Percentiles rank a stretch among this genome's conserved stretches.
Conservation (phyloP, 768 basidiomycete species). For the Pholiota conissans region DNA sequence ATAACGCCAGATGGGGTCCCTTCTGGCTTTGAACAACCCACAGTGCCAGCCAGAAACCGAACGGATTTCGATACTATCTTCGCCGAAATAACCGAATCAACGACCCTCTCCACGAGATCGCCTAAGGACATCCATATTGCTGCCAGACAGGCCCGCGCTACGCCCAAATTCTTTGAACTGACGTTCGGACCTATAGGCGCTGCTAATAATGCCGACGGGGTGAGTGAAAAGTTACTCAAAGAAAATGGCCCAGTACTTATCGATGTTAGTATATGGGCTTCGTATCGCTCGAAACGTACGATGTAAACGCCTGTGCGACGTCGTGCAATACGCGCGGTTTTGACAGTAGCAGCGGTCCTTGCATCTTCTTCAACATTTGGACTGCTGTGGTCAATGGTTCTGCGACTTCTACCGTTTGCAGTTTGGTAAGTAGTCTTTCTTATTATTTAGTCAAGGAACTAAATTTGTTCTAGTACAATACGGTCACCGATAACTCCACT, state of each 20-base stretch:
- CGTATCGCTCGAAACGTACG: not conserved
- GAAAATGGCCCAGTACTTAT: not conserved
- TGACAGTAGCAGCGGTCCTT: not conserved
- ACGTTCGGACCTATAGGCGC: not conserved
- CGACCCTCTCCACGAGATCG: not conserved
- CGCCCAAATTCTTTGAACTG: not conserved
- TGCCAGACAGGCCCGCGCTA: not conserved
- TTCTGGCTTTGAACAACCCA: not conserved
- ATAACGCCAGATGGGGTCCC: not conserved
- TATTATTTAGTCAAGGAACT: not conserved
- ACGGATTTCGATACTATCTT: not conserved
- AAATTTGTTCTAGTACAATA: conserved; percentile 2
- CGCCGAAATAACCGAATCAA: not conserved
- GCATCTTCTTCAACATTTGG: conserved; percentile 5
- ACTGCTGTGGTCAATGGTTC: not conserved
- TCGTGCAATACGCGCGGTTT: not conserved
- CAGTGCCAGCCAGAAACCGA: not conserved
- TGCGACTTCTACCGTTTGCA: not conserved
- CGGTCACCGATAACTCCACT: conserved; percentile 2
- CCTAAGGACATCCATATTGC: too few species aligned
- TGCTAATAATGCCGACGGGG: not conserved
- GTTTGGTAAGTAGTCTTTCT: not conserved
- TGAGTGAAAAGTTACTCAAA: not conserved
- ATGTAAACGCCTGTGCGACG: not conserved
- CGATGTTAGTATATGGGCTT: conserved; percentile 2